These are phyloP conservation scores for Sanghuangporus weigelae DNA, from an alignment of 1,284 basidiomycete genomes.

Conservation along the genomic window DNA sequence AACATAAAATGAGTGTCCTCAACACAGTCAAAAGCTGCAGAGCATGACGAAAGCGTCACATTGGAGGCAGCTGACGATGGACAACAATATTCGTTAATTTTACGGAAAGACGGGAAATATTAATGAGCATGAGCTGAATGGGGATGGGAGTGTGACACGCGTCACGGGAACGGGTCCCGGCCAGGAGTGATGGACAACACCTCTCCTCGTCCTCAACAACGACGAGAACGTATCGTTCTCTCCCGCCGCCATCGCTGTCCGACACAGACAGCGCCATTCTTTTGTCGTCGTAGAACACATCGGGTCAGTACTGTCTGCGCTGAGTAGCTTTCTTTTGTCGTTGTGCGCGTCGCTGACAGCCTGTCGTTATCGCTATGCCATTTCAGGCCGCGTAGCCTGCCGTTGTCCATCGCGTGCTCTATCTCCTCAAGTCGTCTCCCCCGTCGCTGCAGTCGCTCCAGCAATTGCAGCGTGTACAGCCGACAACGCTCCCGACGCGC, in stretches of 20 bases:
- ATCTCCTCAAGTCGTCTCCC: not conserved
- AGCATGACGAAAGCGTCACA: not conserved
- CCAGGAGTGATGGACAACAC: not conserved
- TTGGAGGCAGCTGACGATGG: not conserved
- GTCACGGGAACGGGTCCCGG: not conserved
- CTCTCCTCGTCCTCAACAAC: not conserved
- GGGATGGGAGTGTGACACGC: not conserved
- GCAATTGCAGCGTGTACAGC: not conserved
- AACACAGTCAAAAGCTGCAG: not conserved
- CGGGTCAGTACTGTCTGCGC: not conserved
- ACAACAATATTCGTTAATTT: not conserved
- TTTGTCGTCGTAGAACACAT: not conserved
- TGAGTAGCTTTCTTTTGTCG: not conserved
- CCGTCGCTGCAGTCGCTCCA: not conserved
- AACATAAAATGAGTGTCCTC: not conserved
- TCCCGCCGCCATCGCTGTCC: not conserved
- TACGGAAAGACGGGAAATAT: not conserved
- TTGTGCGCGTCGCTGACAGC: not conserved
- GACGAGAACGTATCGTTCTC: not conserved
- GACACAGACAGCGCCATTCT: not conserved
- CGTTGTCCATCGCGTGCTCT: conserved; percentile 3
- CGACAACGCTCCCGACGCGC: not conserved
- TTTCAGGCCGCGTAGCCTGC: not conserved
- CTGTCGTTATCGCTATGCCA: not conserved
- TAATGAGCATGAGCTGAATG: not conserved